Base-by-base conservation (phyloP, 1,139 yeast genomes). In the Yamadazyma membranifaciens region DNA sequence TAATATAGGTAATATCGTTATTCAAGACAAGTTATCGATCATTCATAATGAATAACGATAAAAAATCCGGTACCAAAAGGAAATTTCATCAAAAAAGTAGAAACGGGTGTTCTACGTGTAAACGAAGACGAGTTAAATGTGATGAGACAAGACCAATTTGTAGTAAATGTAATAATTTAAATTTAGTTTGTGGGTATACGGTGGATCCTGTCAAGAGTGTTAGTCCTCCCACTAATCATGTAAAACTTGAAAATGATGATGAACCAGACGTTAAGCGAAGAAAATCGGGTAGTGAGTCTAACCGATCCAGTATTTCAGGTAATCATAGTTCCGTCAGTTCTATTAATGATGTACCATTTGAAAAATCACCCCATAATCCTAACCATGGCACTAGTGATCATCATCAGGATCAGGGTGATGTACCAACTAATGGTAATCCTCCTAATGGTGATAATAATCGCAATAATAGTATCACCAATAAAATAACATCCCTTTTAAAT, bases 81-180 rank as follows among this genome's bases (percentile, higher is more conserved):
- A 83, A 82, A 57, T 85, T 81, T 59, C 98, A 91, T 57, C 87
- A 82, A 47, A 91, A 91, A 62, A 86, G 95, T 27, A 74, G 95
- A 45, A 78, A 80, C 39, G 98, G 98, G 0, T 91, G 98, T 61
- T 76, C 82, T 33, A 87, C 95, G 1, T 91, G 98, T 63, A 91
- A 91, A 57, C 75, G 79, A 50, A 75, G 97, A 52, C 69, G 97
- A 41, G 96, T 91, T 36, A 91, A 91, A 58, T 91, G 98, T 68
- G 97, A 91, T 59, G 98, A 91, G 60, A 69, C 72, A 0, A 84
- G 81, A 50, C 98, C 98, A 0, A 59, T 69, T 12, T 91, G 98
- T 60, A 70, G 69, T 24, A 88, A 88, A 62, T 91, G 98, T 61
- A 64, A 70, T 42, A 82, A 86, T 49, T 76, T 89, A 78, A 83